Base-by-base conservation (phyloP, 129 eudicot species). In the Solidago caesia region DNA sequence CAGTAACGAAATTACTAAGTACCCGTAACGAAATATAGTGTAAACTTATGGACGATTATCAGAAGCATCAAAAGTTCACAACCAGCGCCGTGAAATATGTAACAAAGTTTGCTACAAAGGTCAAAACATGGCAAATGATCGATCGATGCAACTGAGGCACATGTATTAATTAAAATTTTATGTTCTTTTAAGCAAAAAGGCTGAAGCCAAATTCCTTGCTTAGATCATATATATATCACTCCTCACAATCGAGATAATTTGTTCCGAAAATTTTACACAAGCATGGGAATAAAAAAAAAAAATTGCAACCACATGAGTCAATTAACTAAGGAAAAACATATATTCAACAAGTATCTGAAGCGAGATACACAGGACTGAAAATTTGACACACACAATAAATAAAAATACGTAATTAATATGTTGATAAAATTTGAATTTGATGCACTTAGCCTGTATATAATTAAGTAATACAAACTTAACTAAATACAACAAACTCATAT, bases 61-160 rank as follows among this genome's bases (percentile, higher is more conserved):
- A 16, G 13, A 65, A 55, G 67, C 41, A 43, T 76, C 67, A 56
- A 44, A 26, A 41, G 66, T 44, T 75, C 15, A 16, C 64, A 51
- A 45, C 44, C 16, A 60, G 42, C 29, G 44, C 4, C 33, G n/a
- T 44, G 57, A 8, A 14, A 73, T 60, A 26, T 44, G 68, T 73
- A 45, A 60, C 5, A 33, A 74, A 16, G 29, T 42, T 64, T 64
- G 71, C 71, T 15, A 63, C n/a, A 74, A 57, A 44, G 27, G 58
- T 58, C 59, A 16, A 39, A 46, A 73, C 70, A 9, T 5, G 5
- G 47, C 60, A 47, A 48, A 8, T 43, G 0, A 2, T 48, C 0
- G 11, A 45, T 63, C 3, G 11, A 45, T 47, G 48, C 39, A 74
- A 61, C 29, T 61, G 33, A 72, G 76, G 59, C 79, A 61, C 16